A percentile compares a stretch with the other conserved stretches of the same genome.
Evolutionary conservation across 495 filamentous ascomycete genomes (phyloP).

Genomic region (Apodospora peruviana): DNA sequence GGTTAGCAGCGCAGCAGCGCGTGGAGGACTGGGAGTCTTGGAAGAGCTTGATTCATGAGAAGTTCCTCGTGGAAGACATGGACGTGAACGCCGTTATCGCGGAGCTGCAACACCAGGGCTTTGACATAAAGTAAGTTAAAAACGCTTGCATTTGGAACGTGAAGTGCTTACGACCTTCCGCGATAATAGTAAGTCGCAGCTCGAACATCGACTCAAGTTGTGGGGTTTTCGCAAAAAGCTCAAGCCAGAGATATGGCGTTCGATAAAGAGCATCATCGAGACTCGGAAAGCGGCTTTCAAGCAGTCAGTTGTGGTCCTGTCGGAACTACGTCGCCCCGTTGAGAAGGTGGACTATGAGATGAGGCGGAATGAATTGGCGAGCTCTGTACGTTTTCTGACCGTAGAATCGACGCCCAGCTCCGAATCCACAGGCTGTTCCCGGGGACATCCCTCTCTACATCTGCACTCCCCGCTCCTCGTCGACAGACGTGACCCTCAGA

Average conservation of each 20-base stretch:
- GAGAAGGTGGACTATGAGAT: not conserved
- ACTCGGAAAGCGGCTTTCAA: not conserved
- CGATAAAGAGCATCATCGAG: not conserved
- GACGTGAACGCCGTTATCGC: not conserved
- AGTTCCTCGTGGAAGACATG: not conserved
- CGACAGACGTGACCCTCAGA: not conserved
- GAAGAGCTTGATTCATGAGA: not conserved
- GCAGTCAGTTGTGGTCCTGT: not conserved
- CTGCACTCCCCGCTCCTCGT: not conserved
- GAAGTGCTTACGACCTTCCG: not conserved
- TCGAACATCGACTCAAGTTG: not conserved
- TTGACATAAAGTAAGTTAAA: not conserved
- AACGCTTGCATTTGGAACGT: not conserved
- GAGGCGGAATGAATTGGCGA: not conserved
- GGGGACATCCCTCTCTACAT: not conserved
- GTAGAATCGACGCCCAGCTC: not conserved
- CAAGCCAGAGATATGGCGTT: not conserved
- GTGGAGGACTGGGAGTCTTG: not conserved
- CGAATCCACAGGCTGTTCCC: not conserved
- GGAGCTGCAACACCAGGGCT: not conserved
- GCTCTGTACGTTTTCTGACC: not conserved
- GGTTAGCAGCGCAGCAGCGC: not conserved
- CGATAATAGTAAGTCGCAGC: not conserved
- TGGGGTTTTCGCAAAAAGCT: not conserved
- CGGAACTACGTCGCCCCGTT: not conserved